Evolutionary conservation across 2,329 filamentous ascomycete genomes (phyloP).

Genomic region (Fusarium stilboides): DNA sequence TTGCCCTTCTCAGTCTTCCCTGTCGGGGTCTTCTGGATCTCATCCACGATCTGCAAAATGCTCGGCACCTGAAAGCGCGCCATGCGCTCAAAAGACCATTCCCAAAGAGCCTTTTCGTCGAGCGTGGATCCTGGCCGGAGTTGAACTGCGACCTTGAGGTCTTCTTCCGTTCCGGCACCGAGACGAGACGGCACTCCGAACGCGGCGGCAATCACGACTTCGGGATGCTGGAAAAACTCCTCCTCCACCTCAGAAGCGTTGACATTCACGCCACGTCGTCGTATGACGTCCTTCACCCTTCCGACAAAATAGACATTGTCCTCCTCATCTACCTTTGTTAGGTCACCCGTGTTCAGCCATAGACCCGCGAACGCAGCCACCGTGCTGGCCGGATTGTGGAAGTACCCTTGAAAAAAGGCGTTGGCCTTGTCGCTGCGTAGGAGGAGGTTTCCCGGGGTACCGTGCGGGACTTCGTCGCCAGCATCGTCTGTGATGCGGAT

Average conservation of each 20-base stretch:
- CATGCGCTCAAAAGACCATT: not conserved
- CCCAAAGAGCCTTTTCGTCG: not conserved
- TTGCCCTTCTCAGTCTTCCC: not conserved
- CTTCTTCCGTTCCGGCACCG: not conserved
- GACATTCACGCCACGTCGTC: constrained; percentile 20
- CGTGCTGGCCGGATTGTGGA: not conserved
- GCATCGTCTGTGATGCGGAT: not conserved
- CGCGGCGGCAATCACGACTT: constrained; percentile 17
- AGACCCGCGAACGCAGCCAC: not conserved
- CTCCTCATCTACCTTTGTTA: not conserved
- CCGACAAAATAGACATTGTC: constrained; percentile 2
- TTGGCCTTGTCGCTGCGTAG: not conserved
- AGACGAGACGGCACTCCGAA: not conserved
- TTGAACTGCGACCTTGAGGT: not conserved
- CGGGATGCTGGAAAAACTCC: constrained; percentile 23
- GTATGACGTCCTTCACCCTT: constrained; percentile 14
- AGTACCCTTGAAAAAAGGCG: not conserved
- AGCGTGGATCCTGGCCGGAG: not conserved
- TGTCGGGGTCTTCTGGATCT: not conserved
- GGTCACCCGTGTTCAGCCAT: not conserved
- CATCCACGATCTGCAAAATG: not conserved
- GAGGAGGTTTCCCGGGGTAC: not conserved
- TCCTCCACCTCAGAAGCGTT: constrained; percentile 22
- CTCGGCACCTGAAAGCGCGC: not conserved
- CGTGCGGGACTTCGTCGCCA: not conserved